A percentile compares a stretch with the other conserved stretches of the same genome.
Evolutionary conservation across 2,329 filamentous ascomycete species (phyloP).

Genomic region (Calonectria multiphialidica): DNA sequence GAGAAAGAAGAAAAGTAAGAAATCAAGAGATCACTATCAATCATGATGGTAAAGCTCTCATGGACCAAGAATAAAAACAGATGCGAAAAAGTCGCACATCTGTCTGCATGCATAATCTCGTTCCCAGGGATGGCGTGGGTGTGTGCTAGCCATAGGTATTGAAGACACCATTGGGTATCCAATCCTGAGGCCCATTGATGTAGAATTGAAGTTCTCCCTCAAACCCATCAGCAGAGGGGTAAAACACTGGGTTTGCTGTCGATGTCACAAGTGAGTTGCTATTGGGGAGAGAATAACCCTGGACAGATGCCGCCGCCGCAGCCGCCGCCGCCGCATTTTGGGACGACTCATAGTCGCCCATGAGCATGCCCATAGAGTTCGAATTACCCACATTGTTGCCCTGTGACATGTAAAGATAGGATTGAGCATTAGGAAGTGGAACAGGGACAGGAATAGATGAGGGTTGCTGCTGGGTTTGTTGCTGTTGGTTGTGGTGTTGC

Average conservation of each 20-base stretch:
- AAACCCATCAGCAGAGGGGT: conserved; percentile 58
- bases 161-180: conserved; percentile 38
- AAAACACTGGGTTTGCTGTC: conserved; percentile 2
- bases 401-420: conserved; percentile 28
- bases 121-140: not conserved
- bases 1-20: not conserved
- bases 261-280: conserved; percentile 13
- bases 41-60: not conserved
- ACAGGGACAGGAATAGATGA: conserved; percentile 9
- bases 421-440: conserved; percentile 35
- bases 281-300: conserved; percentile 31
- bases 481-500: not conserved
- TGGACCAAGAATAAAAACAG: not conserved
- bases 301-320: conserved; percentile 15
- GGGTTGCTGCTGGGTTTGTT: conserved; percentile 21
- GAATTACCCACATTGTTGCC: conserved; percentile 15
- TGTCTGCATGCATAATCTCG: conserved; percentile 3
- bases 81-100: not conserved
- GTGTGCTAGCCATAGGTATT: conserved; percentile 30
- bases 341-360: conserved; percentile 55
- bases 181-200: conserved; percentile 52
- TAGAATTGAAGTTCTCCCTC: conserved; percentile 59
- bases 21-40: not conserved
- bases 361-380: conserved; percentile 52
- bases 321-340: conserved; percentile 24